Base-by-base conservation (phyloP, 2,329 filamentous ascomycete species). In the Colletotrichum tropicale region DNA sequence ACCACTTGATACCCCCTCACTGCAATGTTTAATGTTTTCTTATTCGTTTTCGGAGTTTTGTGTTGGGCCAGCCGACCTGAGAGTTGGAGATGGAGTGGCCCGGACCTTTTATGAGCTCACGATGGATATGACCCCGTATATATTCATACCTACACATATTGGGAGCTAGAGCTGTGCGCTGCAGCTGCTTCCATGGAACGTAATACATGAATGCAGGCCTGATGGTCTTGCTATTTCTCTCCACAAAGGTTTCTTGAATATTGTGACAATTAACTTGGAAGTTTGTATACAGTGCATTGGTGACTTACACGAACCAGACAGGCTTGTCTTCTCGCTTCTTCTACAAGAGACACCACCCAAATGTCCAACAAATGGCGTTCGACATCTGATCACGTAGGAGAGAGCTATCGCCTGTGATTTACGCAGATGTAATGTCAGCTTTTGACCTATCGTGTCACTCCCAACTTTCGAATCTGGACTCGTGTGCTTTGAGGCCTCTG, bases 1-100 rank as follows among this genome's bases (percentile, higher is more conserved):
- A 75, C 73, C 18, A 75, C 70, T 34, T 75, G 73, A 75, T 75
- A 75, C 73, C 73, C 73, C 32, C 15, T n/a, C 38, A 18, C 18
- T 24, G 9, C 13, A 34, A 52, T 55, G 18, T 21, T 32, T 61
- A 38, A 60, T 69, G 55, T 26, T 21, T 64, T 28, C 2, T 28
- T 28, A 4, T 12, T 12, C 2, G 4, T 24, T n/a, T 36, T 36
- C 26, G 69, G 62, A 66, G 13, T 34, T 43, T 58, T 36, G 30
- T 60, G 13, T 32, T 3, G 28, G 34, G 30, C 48, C 12, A 24
- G 58, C 36, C 58, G 16, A 60, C 21, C 10, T 13, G 43, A 48
- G 43, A 48, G 43, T 48, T 0, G n/a, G 1, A 3, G 32, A 60
- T 5, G 28, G 16, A n/a, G 34, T 30, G 34, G 52, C 26, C 38